Evolutionary conservation across 2,329 filamentous ascomycete species (phyloP).

Genomic region (Cadophora gregata): DNA sequence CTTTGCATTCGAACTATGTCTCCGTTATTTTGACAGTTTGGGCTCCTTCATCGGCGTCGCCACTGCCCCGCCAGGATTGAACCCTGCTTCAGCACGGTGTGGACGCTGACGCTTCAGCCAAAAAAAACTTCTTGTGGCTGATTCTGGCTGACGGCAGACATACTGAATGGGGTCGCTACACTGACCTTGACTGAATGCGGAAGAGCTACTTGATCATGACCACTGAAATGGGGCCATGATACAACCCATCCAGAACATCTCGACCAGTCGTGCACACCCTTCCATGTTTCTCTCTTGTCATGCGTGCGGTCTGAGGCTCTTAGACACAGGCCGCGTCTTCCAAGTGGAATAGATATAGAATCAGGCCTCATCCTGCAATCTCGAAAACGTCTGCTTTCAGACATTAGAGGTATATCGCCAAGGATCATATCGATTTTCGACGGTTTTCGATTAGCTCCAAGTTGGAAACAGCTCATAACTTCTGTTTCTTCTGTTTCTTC

Average conservation of each 20-base stretch:
- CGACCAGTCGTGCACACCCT: constrained; percentile 15
- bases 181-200: constrained; percentile 9
- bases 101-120: constrained; percentile 17
- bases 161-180: constrained; percentile 16
- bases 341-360: constrained; percentile 16
- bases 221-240: constrained; percentile 12
- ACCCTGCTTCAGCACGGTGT: constrained; percentile 7
- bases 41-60: not conserved
- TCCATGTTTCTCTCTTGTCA: constrained; percentile 12
- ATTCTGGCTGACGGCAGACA: constrained; percentile 16
- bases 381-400: not conserved
- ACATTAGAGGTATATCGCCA: not conserved
- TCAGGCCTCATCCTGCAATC: constrained; percentile 3
- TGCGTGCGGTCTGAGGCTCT: constrained; percentile 17
- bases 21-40: not conserved
- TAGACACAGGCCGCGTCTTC: constrained; percentile 11
- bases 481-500: not conserved
- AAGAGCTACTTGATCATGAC: constrained; percentile 4
- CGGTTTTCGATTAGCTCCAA: not conserved
- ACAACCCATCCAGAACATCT: constrained; percentile 6
- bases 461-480: constrained; percentile 1
- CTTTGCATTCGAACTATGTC: not conserved
- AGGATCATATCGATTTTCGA: not conserved
- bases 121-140: not conserved
- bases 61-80: constrained; percentile 1